Conservation (phyloP, 23 red algal species). For the Gracilaria vermiculophylla region DNA sequence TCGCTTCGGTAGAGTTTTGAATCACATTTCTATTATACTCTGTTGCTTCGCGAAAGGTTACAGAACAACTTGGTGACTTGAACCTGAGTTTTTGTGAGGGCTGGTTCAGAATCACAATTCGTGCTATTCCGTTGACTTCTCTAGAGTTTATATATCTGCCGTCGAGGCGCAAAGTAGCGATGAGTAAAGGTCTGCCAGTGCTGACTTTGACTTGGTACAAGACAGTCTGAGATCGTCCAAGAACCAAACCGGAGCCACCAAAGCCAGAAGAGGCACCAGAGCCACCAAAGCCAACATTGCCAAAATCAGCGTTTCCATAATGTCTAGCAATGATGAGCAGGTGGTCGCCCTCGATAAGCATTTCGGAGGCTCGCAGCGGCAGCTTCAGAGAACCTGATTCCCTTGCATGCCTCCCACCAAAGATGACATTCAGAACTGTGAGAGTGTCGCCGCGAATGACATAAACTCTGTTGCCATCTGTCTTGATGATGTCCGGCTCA, state of each 20-base stretch:
- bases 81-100: not conserved
- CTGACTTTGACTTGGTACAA: slow-evolving; percentile 46
- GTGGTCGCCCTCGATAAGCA: no score
- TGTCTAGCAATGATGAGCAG: no score
- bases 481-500: no score
- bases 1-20: not conserved
- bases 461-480: no score
- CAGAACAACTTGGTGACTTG: not conserved
- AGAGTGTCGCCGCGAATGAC: no score
- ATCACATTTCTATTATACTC: not conserved
- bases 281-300: no score
- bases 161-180: slow-evolving; percentile 45
- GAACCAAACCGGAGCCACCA: not conserved
- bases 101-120: slow-evolving; percentile 28
- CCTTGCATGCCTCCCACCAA: no score
- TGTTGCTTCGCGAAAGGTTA: not conserved
- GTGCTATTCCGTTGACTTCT: slow-evolving; percentile 49
- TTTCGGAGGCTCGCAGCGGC: no score
- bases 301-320: no score
- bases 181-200: not conserved
- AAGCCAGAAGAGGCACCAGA: not conserved
- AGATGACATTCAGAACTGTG: no score
- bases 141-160: slow-evolving; percentile 50
- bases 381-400: no score
- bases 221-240: not conserved